phyloP scores from a whole-genome alignment of 2,329 filamentous ascomycete species.

The Fusarium coffeatum region DNA sequence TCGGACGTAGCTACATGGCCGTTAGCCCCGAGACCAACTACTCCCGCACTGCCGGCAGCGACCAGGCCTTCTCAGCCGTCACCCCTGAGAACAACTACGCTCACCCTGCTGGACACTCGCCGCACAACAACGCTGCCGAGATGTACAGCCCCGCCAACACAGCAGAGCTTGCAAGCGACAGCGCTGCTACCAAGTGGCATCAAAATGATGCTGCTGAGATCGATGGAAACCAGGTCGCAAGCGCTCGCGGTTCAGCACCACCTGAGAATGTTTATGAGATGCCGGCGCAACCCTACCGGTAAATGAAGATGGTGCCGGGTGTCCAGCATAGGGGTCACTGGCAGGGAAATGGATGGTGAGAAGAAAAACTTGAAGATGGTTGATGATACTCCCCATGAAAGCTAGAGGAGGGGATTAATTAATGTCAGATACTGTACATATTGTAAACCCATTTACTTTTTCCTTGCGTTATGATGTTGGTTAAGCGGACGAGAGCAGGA shows the following conservation, averaged over 20 bases:
- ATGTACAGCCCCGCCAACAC: constrained; percentile 43
- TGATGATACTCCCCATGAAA: constrained; percentile 28
- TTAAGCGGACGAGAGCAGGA: constrained; percentile 29
- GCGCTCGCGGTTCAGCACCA: constrained; percentile 39
- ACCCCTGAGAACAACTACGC: constrained; percentile 44
- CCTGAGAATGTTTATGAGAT: constrained; percentile 57
- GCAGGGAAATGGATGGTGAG: constrained; percentile 12
- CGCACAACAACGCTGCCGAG: constrained; percentile 40
- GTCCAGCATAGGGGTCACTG: neutral
- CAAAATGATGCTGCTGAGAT: constrained; percentile 54
- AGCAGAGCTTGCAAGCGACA: constrained; percentile 52
- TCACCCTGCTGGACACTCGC: constrained; percentile 36
- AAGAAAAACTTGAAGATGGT: constrained; percentile 30
- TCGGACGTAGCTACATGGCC: constrained; percentile 49
- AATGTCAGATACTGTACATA: constrained; percentile 49
- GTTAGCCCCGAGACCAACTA: constrained; percentile 44
- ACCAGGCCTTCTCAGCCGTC: constrained; percentile 28
- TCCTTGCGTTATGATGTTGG: constrained; percentile 37
- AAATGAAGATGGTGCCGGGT: constrained; percentile 22
- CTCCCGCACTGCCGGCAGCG: constrained; percentile 30
- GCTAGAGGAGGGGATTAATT: constrained; percentile 39
- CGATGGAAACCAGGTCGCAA: constrained; percentile 51
- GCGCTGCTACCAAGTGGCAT: constrained; percentile 50
- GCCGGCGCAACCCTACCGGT: constrained; percentile 54
- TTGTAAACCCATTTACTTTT: constrained; percentile 41